These are phyloP conservation scores for Cinnamomum micranthum DNA, from an alignment of 164 flowering plant genomes.

Conservation along the genomic window DNA sequence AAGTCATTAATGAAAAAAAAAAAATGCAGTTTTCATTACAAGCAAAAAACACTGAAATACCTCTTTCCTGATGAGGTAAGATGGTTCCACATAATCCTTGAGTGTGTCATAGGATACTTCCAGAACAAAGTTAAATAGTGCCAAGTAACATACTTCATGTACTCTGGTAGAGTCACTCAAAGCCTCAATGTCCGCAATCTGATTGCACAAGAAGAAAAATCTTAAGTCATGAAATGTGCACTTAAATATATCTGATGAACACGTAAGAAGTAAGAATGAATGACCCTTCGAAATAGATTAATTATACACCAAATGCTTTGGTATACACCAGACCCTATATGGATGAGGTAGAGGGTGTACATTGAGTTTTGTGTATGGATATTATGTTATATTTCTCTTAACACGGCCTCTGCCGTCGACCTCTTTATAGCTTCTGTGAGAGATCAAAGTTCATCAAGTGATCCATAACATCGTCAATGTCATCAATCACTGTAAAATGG, in stretches of 20 bases:
- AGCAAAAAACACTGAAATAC: background rate
- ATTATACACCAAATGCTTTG: no score
- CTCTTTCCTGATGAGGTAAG: background rate
- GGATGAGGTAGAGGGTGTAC: no score
- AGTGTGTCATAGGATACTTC: background rate
- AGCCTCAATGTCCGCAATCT: background rate
- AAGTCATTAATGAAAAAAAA: no score
- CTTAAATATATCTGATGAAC: no score
- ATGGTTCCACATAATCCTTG: background rate
- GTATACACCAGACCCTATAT: no score
- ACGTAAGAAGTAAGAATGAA: no score
- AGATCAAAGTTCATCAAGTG: slow-evolving; percentile 33
- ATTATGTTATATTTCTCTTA: no score
- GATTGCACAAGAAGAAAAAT: no score
- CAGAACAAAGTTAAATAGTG: background rate
- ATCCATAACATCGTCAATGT: slow-evolving; percentile 42
- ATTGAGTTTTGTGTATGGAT: no score
- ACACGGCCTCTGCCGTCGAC: slow-evolving; percentile 5
- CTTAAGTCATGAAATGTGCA: no score
- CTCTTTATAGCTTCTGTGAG: slow-evolving; percentile 38
- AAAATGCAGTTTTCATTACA: no score
- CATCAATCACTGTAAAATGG: slow-evolving; percentile 32
- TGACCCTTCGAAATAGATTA: no score
- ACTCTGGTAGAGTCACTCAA: background rate
- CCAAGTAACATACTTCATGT: background rate